These are phyloP conservation scores for Mucor sp. DNA, from an alignment of 371 early-diverging fungal genomes.

Conservation along the genomic window DNA sequence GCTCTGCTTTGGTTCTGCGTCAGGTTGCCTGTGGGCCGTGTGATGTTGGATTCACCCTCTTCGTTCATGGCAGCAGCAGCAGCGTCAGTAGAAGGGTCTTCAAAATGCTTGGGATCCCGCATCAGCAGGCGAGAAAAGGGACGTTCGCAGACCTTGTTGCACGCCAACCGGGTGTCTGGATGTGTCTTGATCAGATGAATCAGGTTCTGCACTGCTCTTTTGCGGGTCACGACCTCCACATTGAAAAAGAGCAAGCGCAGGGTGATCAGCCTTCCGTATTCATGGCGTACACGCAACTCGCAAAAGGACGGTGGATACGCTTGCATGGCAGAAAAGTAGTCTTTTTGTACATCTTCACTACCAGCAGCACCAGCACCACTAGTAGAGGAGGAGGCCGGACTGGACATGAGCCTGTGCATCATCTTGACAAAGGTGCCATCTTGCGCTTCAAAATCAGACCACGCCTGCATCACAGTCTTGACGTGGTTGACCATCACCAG, in stretches of 20 bases:
- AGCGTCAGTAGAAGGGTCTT: background rate
- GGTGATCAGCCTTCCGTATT: constrained; percentile 44
- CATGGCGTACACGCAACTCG: constrained; percentile 43
- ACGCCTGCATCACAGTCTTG: constrained; percentile 18
- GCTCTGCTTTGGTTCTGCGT: constrained; percentile 18
- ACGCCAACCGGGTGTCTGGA: constrained; percentile 18
- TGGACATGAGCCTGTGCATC: constrained; percentile 27
- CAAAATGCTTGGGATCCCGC: constrained; percentile 50
- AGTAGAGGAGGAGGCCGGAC: background rate
- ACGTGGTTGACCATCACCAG: constrained; percentile 19
- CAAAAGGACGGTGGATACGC: constrained; percentile 42
- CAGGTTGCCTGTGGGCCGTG: background rate
- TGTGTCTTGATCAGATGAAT: constrained; percentile 17
- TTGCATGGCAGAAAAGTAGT: constrained; percentile 26
- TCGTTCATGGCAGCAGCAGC: background rate
- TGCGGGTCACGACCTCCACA: constrained; percentile 39
- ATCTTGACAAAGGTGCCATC: constrained; percentile 50
- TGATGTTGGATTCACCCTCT: background rate
- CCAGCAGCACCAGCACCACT: background rate
- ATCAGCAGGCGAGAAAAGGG: constrained; percentile 54
- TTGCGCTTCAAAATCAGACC: constrained; percentile 41
- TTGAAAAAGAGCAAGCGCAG: constrained; percentile 56
- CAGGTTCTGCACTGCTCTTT: constrained; percentile 24
- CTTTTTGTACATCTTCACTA: constrained; percentile 13
- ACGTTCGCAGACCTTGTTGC: constrained; percentile 47